Conservation (phyloP, 768 basidiomycete genomes). For the Exidia glandulosa region DNA sequence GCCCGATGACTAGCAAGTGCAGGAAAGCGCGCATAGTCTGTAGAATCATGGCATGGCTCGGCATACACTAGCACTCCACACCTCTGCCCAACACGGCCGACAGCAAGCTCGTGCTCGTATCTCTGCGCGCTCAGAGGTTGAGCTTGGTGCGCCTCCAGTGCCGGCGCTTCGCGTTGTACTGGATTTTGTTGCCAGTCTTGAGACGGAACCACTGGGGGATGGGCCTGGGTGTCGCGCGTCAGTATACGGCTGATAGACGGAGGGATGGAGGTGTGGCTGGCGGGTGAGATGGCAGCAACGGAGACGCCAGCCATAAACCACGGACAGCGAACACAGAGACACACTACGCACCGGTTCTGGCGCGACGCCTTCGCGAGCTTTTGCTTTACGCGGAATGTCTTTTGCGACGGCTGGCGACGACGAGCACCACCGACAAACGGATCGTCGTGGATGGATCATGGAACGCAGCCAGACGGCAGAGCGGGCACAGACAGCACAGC, state of each 20-base stretch:
- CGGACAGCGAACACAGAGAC: background rate
- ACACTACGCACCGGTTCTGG: slow-evolving; percentile 74
- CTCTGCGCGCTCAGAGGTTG: slow-evolving; percentile 55
- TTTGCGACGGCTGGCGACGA: slow-evolving; percentile 99
- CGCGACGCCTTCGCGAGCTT: slow-evolving; percentile 91
- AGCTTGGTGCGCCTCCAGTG: slow-evolving; percentile 99
- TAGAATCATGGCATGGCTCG: background rate
- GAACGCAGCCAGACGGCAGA: no score
- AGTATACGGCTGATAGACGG: background rate
- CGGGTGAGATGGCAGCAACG: background rate
- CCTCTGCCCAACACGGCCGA: no score
- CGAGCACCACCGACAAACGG: no score
- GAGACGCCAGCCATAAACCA: background rate
- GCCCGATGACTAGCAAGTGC: no score
- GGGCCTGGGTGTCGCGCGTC: slow-evolving; percentile 39
- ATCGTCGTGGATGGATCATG: no score
- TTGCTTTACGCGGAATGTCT: slow-evolving; percentile 94
- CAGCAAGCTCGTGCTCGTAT: background rate
- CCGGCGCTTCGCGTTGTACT: slow-evolving; percentile 94
- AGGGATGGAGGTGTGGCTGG: background rate
- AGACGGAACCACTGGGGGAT: slow-evolving; percentile 99
- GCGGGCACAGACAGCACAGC: no score
- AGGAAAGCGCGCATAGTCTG: background rate
- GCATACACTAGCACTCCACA: background rate
- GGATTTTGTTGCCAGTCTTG: slow-evolving; percentile 92